Conservation (phyloP, 176 grass and related monocot species). For the Alopecurus myosuroides region DNA sequence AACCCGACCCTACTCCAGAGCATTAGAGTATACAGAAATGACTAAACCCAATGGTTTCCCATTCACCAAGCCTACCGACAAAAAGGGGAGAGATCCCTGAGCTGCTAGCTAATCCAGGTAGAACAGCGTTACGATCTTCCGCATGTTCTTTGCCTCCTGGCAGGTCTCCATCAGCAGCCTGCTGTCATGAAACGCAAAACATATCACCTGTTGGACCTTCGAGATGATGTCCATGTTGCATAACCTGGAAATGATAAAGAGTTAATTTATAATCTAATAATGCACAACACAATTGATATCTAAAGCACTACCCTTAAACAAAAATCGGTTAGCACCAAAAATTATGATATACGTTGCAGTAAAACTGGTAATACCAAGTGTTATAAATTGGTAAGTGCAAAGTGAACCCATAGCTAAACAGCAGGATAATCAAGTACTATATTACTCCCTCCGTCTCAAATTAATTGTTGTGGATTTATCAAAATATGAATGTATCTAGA, state of each 20-base stretch:
- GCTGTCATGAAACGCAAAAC: conserved; percentile 95
- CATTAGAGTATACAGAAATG: conserved; percentile 19
- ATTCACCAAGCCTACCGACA: conserved; percentile 34
- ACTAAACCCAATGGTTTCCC: conserved; percentile 20
- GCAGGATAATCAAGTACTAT: not conserved
- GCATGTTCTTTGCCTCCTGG: conserved; percentile 90
- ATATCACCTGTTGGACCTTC: conserved; percentile 92
- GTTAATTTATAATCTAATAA: not conserved
- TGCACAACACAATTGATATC: not conserved
- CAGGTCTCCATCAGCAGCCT: conserved; percentile 97
- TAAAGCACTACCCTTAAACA: not conserved
- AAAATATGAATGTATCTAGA: too few species aligned
- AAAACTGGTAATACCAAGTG: not conserved
- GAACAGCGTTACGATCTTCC: conserved; percentile 98
- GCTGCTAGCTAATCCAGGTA: conserved; percentile 75
- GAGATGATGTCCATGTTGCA: conserved; percentile 99
- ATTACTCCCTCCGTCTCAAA: too few species aligned
- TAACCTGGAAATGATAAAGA: conserved; percentile 54
- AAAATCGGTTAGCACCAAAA: not conserved
- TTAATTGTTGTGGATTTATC: too few species aligned
- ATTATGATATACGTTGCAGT: not conserved
- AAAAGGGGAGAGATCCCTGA: conserved; percentile 15
- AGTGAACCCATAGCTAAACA: not conserved
- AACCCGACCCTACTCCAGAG: conserved; percentile 9
- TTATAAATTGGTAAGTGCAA: not conserved